A percentile compares a stretch with the other conserved stretches of the same genome.
Conservation (phyloP, 208 protist genomes). For the Lotmaria passim region DNA sequence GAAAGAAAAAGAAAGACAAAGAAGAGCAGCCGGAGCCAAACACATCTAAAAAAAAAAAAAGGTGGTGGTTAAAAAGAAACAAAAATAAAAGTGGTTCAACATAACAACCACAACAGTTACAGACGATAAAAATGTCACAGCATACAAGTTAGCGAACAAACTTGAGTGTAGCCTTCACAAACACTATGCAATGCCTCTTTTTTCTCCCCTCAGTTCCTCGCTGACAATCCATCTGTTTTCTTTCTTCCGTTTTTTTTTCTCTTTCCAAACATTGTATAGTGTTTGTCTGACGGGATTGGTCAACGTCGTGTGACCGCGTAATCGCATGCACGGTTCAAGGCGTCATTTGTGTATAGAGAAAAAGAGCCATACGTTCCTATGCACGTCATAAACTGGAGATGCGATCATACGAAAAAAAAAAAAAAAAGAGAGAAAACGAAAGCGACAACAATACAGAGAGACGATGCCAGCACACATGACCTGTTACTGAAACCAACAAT, state of each 20-base stretch:
- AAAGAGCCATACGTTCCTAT: too few species aligned
- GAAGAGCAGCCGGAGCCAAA: slow-evolving; percentile 1
- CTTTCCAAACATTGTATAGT: background rate
- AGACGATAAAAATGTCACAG: too few species aligned
- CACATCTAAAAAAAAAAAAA: background rate
- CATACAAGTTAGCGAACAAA: background rate
- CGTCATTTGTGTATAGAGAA: background rate
- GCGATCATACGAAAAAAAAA: background rate
- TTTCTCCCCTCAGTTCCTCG: too few species aligned
- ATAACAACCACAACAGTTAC: background rate
- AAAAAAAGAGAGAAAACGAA: background rate
- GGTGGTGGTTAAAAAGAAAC: background rate
- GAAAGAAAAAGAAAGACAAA: slow-evolving; percentile 19
- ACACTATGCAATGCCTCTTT: background rate
- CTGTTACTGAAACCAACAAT: too few species aligned
- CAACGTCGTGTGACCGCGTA: background rate
- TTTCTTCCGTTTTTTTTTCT: too few species aligned
- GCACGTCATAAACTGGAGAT: too few species aligned
- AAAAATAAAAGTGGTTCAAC: background rate
- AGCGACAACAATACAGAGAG: background rate
- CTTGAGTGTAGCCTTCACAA: background rate
- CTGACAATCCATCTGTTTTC: too few species aligned
- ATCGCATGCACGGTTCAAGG: background rate
- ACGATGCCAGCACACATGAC: too few species aligned
- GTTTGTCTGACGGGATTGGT: background rate